A percentile compares a stretch with the other conserved stretches of the same genome.
Evolutionary conservation across 208 protist species (phyloP).

Genomic region (Crithidia thermophila): DNA sequence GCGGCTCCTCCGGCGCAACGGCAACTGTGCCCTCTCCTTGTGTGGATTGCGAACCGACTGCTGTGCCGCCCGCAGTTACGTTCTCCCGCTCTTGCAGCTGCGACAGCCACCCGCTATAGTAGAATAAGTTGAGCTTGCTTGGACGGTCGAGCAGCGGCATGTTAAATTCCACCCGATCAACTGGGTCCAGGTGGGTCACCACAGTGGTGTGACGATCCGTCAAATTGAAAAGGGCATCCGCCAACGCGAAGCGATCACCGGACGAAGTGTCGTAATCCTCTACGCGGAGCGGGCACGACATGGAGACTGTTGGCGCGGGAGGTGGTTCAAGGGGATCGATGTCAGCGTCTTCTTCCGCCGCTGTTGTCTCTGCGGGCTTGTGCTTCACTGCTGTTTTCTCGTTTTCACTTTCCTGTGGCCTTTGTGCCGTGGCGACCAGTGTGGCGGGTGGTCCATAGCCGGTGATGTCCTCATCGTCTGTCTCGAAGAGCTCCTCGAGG

Average conservation of each 20-base stretch:
- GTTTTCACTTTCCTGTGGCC: background rate
- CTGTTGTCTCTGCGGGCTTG: background rate
- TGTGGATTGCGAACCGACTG: no score
- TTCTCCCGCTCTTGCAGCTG: conserved; percentile 28
- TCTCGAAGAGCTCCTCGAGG: conserved; percentile 6
- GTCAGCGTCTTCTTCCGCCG: background rate
- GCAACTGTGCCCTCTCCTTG: background rate
- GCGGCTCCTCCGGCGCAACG: background rate
- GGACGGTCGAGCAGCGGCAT: conserved; percentile 51
- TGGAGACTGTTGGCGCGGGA: conserved; percentile 27
- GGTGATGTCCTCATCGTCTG: background rate
- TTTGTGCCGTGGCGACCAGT: background rate
- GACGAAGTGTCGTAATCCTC: background rate
- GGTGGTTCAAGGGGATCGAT: background rate
- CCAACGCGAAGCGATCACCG: background rate
- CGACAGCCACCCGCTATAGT: conserved; percentile 42
- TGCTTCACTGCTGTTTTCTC: background rate
- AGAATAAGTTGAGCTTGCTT: conserved; percentile 40
- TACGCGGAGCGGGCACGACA: conserved; percentile 16
- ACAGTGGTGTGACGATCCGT: conserved; percentile 39
- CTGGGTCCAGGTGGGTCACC: conserved; percentile 39
- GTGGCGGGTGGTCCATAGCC: background rate
- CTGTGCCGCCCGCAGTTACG: no score
- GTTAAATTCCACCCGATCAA: conserved; percentile 30
- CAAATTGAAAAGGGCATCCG: conserved; percentile 48